Evolutionary conservation across 257 asterid genomes (phyloP).

Genomic region (Solanum etuberosum): DNA sequence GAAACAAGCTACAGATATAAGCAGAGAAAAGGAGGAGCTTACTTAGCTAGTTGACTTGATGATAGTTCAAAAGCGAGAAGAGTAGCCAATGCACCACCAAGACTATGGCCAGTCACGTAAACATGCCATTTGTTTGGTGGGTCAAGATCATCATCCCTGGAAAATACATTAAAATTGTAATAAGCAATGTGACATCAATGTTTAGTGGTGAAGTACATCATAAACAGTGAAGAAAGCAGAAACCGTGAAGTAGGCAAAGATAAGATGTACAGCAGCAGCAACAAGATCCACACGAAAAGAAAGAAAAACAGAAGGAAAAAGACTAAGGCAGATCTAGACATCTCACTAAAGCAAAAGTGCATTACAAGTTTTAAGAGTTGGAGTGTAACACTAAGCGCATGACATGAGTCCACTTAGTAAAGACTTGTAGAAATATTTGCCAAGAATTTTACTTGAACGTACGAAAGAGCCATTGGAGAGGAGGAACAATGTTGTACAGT

Average conservation of each 20-base stretch:
- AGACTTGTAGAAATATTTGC: neutral
- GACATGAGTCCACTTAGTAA: neutral
- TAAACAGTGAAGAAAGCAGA: neutral
- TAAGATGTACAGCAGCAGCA: neutral
- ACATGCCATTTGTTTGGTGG: constrained; percentile 63
- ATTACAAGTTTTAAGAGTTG: neutral
- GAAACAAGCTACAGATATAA: neutral
- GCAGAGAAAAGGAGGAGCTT: constrained; percentile 20
- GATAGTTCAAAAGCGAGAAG: constrained; percentile 85
- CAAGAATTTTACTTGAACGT: neutral
- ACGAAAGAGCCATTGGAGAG: neutral
- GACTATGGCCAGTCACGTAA: constrained; percentile 92
- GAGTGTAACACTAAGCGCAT: neutral
- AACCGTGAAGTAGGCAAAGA: neutral
- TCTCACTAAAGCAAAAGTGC: neutral
- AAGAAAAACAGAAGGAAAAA: neutral
- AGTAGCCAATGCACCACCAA: constrained; percentile 98
- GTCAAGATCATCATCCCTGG: constrained; percentile 49
- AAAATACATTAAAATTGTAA: constrained; percentile 1
- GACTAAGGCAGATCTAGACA: neutral
- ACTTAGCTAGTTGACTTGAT: constrained; percentile 84
- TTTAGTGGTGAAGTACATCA: neutral
- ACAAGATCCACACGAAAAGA: neutral
- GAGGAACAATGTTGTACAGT: neutral
- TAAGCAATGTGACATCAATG: neutral